phyloP scores from a whole-genome alignment of 2,329 filamentous ascomycete species.

The Podosphaera xanthii region DNA sequence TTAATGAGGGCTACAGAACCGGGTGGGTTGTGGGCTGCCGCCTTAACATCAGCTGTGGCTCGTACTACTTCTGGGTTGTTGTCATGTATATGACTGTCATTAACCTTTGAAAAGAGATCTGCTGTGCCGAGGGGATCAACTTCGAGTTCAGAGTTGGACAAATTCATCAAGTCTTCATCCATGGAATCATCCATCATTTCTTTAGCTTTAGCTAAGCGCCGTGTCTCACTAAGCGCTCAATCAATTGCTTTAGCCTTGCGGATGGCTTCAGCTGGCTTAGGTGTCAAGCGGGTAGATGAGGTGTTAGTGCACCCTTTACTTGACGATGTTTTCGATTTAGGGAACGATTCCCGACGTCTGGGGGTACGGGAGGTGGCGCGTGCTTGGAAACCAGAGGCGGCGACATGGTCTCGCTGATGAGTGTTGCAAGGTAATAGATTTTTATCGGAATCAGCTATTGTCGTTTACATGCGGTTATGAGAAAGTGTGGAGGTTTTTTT shows the following conservation, averaged over 20 bases:
- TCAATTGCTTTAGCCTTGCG: background rate
- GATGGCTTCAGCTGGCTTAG: background rate
- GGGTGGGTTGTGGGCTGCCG: background rate
- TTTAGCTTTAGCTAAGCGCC: background rate
- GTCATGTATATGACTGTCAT: too few species aligned
- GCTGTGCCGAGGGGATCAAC: too few species aligned
- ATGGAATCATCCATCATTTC: background rate
- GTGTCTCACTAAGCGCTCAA: background rate
- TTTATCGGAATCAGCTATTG: too few species aligned
- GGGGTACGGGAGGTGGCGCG: background rate
- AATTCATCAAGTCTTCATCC: background rate
- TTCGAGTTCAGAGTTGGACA: background rate
- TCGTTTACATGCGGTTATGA: too few species aligned
- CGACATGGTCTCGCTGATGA: background rate
- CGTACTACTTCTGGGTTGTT: background rate
- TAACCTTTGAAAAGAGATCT: too few species aligned
- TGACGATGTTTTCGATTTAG: background rate
- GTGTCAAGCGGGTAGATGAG: background rate
- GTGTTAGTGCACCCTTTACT: background rate
- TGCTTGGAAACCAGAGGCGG: background rate
- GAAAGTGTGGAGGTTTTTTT: too few species aligned
- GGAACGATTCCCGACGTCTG: background rate
- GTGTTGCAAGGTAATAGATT: background rate
- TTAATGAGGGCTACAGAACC: background rate
- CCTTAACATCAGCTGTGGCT: background rate